Evolutionary conservation across 352 stramenopile species (phyloP).

Genomic region (Pythium dissotocum): DNA sequence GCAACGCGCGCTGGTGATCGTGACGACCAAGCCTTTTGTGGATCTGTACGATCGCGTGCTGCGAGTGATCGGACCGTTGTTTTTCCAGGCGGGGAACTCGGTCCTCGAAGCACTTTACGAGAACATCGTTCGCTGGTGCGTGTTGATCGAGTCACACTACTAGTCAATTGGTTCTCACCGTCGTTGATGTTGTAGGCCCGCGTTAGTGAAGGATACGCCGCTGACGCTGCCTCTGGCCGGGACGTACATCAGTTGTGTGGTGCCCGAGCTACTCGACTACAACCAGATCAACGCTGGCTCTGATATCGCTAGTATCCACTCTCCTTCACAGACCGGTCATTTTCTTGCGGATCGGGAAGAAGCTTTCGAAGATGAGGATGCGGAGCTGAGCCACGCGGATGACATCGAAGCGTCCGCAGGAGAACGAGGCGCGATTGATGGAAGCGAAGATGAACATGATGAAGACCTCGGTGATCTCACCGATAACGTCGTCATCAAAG

Average conservation of each 20-base stretch:
- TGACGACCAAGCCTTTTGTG: slow-evolving; percentile 68
- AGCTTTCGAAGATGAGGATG: slow-evolving; percentile 33
- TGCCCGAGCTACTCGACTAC: slow-evolving; percentile 69
- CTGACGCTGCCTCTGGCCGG: slow-evolving; percentile 67
- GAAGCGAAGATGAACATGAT: slow-evolving; percentile 9
- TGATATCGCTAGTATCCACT: slow-evolving; percentile 19
- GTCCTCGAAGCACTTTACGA: slow-evolving; percentile 73
- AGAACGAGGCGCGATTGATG: slow-evolving; percentile 16
- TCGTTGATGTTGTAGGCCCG: slow-evolving; percentile 40
- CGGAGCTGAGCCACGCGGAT: slow-evolving; percentile 23
- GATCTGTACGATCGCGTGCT: slow-evolving; percentile 80
- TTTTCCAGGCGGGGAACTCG: slow-evolving; percentile 70
- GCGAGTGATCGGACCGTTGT: slow-evolving; percentile 69
- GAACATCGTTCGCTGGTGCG: slow-evolving; percentile 66
- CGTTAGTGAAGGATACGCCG: slow-evolving; percentile 43
- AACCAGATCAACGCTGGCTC: slow-evolving; percentile 35
- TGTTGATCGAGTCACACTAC: too few relatives aligned
- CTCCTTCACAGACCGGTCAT: slow-evolving; percentile 45
- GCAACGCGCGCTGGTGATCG: slow-evolving; percentile 82
- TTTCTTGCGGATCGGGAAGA: slow-evolving; percentile 40
- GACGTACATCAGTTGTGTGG: slow-evolving; percentile 74
- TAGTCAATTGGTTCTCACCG: too few relatives aligned
- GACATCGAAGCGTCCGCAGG: slow-evolving; percentile 31
- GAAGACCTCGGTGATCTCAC: not conserved
- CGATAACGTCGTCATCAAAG: slow-evolving; percentile 34